phyloP scores from a whole-genome alignment of 768 basidiomycete genomes.

The Mycena capillaripes region DNA sequence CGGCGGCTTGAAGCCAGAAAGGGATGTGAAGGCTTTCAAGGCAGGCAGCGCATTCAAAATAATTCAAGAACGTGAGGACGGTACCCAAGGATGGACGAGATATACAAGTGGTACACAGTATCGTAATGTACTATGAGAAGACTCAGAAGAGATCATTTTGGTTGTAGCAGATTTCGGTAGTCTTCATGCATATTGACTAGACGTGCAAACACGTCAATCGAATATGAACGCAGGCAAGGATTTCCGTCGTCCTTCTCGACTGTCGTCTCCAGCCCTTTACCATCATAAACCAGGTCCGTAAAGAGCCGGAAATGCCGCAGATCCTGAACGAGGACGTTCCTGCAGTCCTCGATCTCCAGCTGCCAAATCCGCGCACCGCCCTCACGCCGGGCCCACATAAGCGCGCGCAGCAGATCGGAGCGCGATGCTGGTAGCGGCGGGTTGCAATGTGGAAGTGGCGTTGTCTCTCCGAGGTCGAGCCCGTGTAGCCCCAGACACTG shows the following conservation, averaged over 20 bases:
- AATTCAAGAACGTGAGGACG: no score
- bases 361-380: conserved; percentile 1
- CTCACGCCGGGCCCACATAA: conserved; percentile 24
- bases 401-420: conserved; percentile 21
- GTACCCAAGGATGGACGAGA: no score
- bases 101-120: no score
- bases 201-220: not conserved
- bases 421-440: not conserved
- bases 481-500: conserved; percentile 19
- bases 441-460: not conserved
- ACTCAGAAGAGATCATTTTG: no score
- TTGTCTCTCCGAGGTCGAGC: conserved; percentile 25
- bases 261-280: not conserved
- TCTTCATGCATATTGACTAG: no score
- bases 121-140: no score
- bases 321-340: not conserved
- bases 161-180: no score
- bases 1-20: no score
- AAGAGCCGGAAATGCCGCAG: conserved; percentile 12
- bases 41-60: no score
- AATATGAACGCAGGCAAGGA: not conserved
- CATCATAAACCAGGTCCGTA: conserved; percentile 15
- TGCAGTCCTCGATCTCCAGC: conserved; percentile 17
- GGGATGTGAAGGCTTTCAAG: no score
- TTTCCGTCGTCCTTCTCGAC: not conserved